Base-by-base conservation (phyloP, 495 filamentous ascomycete species). In the Cercophora newfieldiana region DNA sequence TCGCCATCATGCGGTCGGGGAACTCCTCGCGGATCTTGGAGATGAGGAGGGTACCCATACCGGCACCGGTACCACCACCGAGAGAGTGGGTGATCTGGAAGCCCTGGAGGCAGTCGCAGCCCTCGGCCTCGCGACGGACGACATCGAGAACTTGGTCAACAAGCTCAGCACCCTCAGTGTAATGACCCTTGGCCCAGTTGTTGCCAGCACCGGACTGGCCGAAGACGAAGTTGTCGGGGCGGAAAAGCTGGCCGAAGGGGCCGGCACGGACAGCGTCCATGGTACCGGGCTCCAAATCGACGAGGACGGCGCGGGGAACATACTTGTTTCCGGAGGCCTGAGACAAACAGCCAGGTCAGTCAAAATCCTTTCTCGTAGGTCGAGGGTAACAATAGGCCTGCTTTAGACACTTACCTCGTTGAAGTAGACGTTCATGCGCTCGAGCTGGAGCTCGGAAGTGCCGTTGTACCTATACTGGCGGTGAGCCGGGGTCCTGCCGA, bases 401-500 rank as follows among this genome's bases (percentile, higher is more conserved):
- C 7, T 47, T 14, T 51, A 10, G 7, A 8, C 44, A 70, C 84
- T 63, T 79, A 97, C 94, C 91, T 98, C 92, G 85, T 97, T 99
- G 89, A 99, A 99, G 89, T 99, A 99, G 80, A 99, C 95, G 84
- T 94, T 99, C 94, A 99, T 97, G 76, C 95, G 94, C 90, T 99
- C 95, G 67, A 97, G 86, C 86, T 99, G 95, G 78, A 99, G 93
- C 82, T 98, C 95, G 60, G 94, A 97, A 69, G 92, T 91, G 74
- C 96, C 95, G 81, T 94, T 94, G 87, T 97, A 98, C 64, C 94
- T 98, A 71, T 74, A 50, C 64, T n/a, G 66, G 70, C 66, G 62
- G 70, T 79, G 66, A 80, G 74, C 71, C 29, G 58, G 57, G n/a
- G 10, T 21, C 51, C 61, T 59, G n/a, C 0, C 44, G 31, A 58